phyloP scores from a whole-genome alignment of 1,284 basidiomycete species.

The Serendipita sp. region DNA sequence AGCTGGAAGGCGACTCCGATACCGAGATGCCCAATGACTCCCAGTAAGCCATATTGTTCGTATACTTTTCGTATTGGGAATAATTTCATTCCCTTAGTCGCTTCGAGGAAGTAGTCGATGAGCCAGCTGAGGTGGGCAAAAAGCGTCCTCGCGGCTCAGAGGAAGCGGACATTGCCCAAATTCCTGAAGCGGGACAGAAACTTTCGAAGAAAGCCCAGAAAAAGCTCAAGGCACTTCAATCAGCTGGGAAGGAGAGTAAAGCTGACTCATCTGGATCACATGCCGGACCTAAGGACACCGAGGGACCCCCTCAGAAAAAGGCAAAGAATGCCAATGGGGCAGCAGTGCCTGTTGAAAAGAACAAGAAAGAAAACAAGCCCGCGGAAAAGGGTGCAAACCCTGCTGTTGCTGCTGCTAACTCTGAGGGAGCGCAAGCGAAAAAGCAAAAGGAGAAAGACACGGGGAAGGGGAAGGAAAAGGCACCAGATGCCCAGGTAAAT shows the following conservation, averaged over 20 bases:
- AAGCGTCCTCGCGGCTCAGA: conserved; percentile 54
- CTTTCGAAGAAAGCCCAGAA: conserved; percentile 45
- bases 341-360: conserved; percentile 30
- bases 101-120: conserved; percentile 36
- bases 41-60: conserved; percentile 36
- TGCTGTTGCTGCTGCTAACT: conserved; percentile 18
- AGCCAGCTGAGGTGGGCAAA: conserved; percentile 23
- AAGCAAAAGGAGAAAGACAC: conserved; percentile 29
- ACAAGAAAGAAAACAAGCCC: conserved; percentile 13
- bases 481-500: conserved; percentile 24
- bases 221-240: conserved; percentile 33
- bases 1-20: conserved; percentile 20
- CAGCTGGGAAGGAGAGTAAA: conserved; percentile 15
- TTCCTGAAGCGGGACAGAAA: conserved; percentile 21
- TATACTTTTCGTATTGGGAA: not conserved
- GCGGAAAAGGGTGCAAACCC: conserved; percentile 15
- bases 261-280: conserved; percentile 13
- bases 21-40: conserved; percentile 31
- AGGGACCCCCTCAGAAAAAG: conserved; percentile 37
- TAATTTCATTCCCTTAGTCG: conserved; percentile 28
- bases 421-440: conserved; percentile 25
- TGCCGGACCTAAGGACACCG: not conserved
- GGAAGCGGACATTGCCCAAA: conserved; percentile 28
- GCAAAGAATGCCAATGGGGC: conserved; percentile 49
- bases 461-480: conserved; percentile 26